Percentiles rank a stretch among this genome's conserved stretches.
These are phyloP conservation scores for Candida palmyrensis DNA, from an alignment of 805 yeast species.

Conservation along the genomic window DNA sequence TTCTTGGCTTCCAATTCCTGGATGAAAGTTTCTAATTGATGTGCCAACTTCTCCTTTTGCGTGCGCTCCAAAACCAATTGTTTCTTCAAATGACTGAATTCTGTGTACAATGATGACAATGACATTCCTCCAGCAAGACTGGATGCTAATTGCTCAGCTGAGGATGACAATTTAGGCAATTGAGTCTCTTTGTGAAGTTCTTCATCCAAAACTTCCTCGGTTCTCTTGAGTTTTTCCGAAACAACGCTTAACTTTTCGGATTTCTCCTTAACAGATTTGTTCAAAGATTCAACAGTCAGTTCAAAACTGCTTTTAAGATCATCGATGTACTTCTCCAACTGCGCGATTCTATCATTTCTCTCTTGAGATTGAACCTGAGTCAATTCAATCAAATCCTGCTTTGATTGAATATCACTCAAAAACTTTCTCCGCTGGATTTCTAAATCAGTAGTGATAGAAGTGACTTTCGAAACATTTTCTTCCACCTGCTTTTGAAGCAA, in stretches of 20 bases:
- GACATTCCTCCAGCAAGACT: conserved; percentile 46
- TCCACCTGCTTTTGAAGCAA: conserved; percentile 41
- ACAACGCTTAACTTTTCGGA: conserved; percentile 27
- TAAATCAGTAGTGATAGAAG: conserved; percentile 18
- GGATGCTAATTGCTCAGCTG: conserved; percentile 51
- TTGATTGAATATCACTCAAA: conserved; percentile 38
- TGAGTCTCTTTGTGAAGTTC: conserved; percentile 35
- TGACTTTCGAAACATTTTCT: conserved; percentile 13
- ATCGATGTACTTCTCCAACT: conserved; percentile 46
- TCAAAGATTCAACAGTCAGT: conserved; percentile 27
- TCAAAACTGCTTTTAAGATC: conserved; percentile 36
- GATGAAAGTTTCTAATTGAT: conserved; percentile 66
- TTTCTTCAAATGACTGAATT: conserved; percentile 57
- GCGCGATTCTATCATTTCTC: conserved; percentile 44
- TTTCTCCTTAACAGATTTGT: conserved; percentile 27
- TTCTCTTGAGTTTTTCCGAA: conserved; percentile 32
- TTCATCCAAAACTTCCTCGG: conserved; percentile 37
- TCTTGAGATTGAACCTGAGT: conserved; percentile 51
- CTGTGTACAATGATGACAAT: conserved; percentile 60
- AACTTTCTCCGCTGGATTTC: conserved; percentile 45
- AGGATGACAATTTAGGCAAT: conserved; percentile 45
- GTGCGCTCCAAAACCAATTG: conserved; percentile 65
- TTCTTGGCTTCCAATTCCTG: conserved; percentile 72
- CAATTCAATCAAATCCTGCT: conserved; percentile 55
- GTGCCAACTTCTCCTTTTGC: conserved; percentile 64